Evolutionary conservation across 148 eudicot genomes (phyloP).

Genomic region (Arbutus unedo): DNA sequence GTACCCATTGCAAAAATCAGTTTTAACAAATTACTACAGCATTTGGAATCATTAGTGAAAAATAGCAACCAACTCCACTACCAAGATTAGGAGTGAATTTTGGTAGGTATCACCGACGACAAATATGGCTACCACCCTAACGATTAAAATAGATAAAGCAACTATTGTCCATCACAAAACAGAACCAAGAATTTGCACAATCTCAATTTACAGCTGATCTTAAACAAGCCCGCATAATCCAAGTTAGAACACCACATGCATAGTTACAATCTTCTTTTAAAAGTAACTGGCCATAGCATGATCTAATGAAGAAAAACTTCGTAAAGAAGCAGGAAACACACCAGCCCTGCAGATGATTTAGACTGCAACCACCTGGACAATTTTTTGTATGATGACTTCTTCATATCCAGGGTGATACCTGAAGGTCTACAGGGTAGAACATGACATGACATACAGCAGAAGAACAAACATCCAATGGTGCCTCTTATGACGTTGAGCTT

Average conservation of each 20-base stretch:
- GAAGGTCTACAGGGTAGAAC: constrained; percentile 87
- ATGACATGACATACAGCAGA: constrained; percentile 76
- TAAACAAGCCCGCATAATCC: constrained; percentile 1
- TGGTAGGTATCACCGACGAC: not conserved
- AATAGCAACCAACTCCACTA: not conserved
- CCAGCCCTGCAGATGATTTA: constrained; percentile 72
- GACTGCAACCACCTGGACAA: constrained; percentile 91
- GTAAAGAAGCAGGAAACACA: constrained; percentile 22
- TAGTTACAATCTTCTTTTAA: not conserved
- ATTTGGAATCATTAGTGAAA: not conserved
- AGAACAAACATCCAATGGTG: constrained; percentile 15
- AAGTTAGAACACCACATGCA: not conserved
- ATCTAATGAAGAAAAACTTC: not conserved
- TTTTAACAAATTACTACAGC: not conserved
- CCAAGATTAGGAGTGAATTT: not conserved
- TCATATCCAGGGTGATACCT: constrained; percentile 74
- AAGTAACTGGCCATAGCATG: not conserved
- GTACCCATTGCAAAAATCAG: not conserved
- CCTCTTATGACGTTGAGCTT: not conserved
- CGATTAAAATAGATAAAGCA: not conserved
- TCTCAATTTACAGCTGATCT: not conserved
- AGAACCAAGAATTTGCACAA: not conserved
- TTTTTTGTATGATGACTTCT: constrained; percentile 90
- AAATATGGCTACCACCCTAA: not conserved
- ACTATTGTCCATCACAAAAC: not conserved